Conservation (phyloP, 371 early-diverging fungal species). For the Actinomucor elegans region DNA sequence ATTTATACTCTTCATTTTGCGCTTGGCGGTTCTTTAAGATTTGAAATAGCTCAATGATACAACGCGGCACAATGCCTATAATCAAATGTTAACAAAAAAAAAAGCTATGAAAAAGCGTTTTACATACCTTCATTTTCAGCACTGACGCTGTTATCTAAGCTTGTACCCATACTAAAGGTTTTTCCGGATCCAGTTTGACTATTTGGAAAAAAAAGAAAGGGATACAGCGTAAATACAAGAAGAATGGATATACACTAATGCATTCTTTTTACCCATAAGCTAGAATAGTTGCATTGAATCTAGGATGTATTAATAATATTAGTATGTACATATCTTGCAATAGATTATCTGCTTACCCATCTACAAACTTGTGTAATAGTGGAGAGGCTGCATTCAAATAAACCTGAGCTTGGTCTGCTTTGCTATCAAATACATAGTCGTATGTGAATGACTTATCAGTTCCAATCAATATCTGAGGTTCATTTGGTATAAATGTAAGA, state of each 20-base stretch:
- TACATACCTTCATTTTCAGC: slow-evolving; percentile 44
- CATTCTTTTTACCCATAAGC: slow-evolving; percentile 83
- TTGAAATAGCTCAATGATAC: slow-evolving; percentile 69
- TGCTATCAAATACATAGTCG: slow-evolving; percentile 83
- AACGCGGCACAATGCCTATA: slow-evolving; percentile 87
- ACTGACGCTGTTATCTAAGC: slow-evolving; percentile 44
- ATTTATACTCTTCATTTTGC: slow-evolving; percentile 42
- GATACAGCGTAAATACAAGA: slow-evolving; percentile 45
- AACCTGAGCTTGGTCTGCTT: slow-evolving; percentile 69
- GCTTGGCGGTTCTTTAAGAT: slow-evolving; percentile 33
- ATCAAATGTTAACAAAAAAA: background rate
- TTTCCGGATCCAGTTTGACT: slow-evolving; percentile 94
- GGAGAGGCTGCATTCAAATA: slow-evolving; percentile 75
- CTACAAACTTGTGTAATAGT: slow-evolving; percentile 81
- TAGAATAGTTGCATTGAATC: slow-evolving; percentile 87
- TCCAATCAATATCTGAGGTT: slow-evolving; percentile 68
- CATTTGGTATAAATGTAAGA: slow-evolving; percentile 66
- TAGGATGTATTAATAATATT: slow-evolving; percentile 9
- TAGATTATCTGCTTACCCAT: slow-evolving; percentile 66
- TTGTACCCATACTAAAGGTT: slow-evolving; percentile 98
- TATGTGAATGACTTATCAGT: slow-evolving; percentile 81
- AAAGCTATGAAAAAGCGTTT: too few species aligned
- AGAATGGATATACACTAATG: slow-evolving; percentile 49
- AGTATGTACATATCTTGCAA: too few species aligned
- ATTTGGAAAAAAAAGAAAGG: slow-evolving; percentile 3